Evolutionary conservation across 371 early-diverging fungal genomes (phyloP), one percentile per base, ranked within the genome.

Genomic region (Syncephalis plumigaleata): DNA sequence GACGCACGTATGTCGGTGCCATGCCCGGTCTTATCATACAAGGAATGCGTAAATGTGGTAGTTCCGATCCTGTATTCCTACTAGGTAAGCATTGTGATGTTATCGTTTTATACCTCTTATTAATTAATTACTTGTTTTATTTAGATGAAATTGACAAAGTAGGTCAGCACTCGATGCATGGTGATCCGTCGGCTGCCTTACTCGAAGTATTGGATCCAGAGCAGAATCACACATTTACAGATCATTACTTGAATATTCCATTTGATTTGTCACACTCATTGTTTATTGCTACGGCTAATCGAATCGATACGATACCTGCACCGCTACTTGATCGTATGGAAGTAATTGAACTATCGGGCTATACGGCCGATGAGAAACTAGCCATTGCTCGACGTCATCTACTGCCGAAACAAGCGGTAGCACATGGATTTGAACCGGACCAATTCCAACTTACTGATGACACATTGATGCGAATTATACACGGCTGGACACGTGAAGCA

Each of bases 301-400:
- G 73, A 22, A 50, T 74, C 0, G 83, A 81, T 9, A 81, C 77
- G 0, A 85, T 89, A 22, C 82, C 87, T 0, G 71, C 70, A 1
- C 84, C 91, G 2, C 58, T 91, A 7, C 54, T 86, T 22, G 91
- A 91, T 58, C 75, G 91, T 31, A 88, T 88, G 89, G 88, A 87
- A 55, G 56, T 87, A 15, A 81, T 91, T 42, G 69, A 70, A 15
- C 54, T 91, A 16, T 75, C 82, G 21, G 87, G 87, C 11, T 91
- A 91, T 61, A 86, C 88, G 1, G 70, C 79, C 53, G 80, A 81
- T 15, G 88, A 91, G 48, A 91, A 91, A 50, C 46, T 67, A 0
- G 57, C 62, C 51, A 75, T 75, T 56, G 68, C 73, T 7, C 51
- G 56, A 36, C 48, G 62, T 13, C 68, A 71, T 51, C 48, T 74